A percentile compares a stretch with the other conserved stretches of the same genome.
Evolutionary conservation across 495 filamentous ascomycete genomes (phyloP).

Genomic region (Xylaria cubensis): DNA sequence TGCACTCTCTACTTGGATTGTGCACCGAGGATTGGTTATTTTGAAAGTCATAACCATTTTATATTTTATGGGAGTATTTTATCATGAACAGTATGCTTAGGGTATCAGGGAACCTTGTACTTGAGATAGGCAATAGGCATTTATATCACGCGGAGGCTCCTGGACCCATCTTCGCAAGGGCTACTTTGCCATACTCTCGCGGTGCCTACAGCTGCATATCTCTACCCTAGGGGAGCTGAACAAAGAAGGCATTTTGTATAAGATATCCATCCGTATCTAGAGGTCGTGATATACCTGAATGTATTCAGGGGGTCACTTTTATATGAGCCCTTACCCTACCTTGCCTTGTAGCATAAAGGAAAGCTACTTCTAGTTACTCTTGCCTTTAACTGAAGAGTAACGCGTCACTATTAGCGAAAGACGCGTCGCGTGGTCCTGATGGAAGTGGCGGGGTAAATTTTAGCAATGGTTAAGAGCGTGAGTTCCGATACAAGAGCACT

Average conservation of each 20-base stretch:
- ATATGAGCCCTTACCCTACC: too few species aligned
- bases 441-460: neutral
- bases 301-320: too few species aligned
- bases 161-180: too few species aligned
- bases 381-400: neutral
- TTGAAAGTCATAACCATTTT: neutral
- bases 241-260: too few species aligned
- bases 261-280: too few species aligned
- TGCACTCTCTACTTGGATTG: neutral
- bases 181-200: too few species aligned
- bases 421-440: neutral
- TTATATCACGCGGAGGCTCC: too few species aligned
- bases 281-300: too few species aligned
- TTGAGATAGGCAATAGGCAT: too few species aligned
- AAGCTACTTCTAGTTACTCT: neutral
- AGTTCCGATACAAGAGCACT: neutral
- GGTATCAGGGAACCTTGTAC: too few species aligned
- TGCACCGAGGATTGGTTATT: neutral
- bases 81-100: neutral
- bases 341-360: neutral
- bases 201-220: too few species aligned
- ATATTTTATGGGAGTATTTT: neutral
- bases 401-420: neutral
- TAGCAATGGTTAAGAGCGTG: neutral
- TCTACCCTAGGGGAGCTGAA: too few species aligned